A percentile compares a stretch with the other conserved stretches of the same genome.
phyloP scores from a whole-genome alignment of 768 basidiomycete species.

The Russula sp. region DNA sequence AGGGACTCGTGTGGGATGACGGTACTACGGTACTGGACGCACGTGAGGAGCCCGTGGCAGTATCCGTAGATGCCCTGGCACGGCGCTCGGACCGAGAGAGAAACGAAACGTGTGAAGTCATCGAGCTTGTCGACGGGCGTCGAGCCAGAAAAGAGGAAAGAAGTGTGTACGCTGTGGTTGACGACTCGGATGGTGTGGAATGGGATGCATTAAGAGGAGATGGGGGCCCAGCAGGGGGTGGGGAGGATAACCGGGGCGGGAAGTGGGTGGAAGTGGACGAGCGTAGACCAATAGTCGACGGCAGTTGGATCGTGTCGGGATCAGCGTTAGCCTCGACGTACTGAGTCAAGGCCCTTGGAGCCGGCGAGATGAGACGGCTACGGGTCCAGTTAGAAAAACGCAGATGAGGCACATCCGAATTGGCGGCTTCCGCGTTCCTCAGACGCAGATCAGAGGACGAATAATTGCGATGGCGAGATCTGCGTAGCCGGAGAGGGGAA shows the following conservation, averaged over 20 bases:
- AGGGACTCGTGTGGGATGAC: conserved; percentile 10
- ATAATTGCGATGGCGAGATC: conserved; percentile 1
- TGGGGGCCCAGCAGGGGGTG: not conserved
- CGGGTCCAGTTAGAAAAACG: conserved; percentile 48
- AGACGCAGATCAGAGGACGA: conserved; percentile 19
- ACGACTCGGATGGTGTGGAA: conserved; percentile 23
- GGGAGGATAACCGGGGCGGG: conserved; percentile 23
- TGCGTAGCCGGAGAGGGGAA: conserved; percentile 15
- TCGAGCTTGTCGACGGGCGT: conserved; percentile 21
- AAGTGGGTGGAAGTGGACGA: conserved; percentile 22
- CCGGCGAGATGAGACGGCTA: conserved; percentile 52
- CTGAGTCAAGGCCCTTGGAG: conserved; percentile 72
- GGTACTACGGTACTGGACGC: not conserved
- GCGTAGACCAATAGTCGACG: conserved; percentile 66
- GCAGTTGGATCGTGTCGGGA: conserved; percentile 49
- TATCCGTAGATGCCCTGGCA: conserved; percentile 1
- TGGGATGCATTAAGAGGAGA: not conserved
- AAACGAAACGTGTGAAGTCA: not conserved
- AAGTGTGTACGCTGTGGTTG: conserved; percentile 56
- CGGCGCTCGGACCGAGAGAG: conserved; percentile 3
- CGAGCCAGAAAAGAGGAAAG: conserved; percentile 48
- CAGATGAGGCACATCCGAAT: conserved; percentile 36
- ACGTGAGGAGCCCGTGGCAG: conserved; percentile 1
- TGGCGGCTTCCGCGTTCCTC: not conserved
- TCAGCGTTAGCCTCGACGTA: conserved; percentile 57